Evolutionary conservation across 2,329 filamentous ascomycete genomes (phyloP).

Genomic region (Fonsecaea nubica): DNA sequence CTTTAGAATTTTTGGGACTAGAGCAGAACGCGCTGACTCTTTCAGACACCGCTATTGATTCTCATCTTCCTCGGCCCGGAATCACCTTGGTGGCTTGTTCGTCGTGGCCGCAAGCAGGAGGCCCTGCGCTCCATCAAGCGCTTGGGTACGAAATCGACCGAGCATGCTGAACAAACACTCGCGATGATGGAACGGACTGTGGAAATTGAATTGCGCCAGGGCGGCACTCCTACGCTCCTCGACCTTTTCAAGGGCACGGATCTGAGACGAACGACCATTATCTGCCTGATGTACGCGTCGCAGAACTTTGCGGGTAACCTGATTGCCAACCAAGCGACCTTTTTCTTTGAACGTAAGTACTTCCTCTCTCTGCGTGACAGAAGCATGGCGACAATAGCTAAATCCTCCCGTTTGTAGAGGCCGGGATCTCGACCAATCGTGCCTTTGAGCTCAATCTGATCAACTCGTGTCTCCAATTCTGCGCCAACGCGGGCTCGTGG

Average conservation of each 20-base stretch:
- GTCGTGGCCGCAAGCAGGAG: conserved; percentile 54
- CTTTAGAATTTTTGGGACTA: not conserved
- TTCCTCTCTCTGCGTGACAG: conserved; percentile 16
- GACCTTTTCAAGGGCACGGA: conserved; percentile 47
- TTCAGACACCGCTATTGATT: conserved; percentile 58
- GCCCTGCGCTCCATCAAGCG: conserved; percentile 58
- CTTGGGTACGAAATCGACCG: conserved; percentile 52
- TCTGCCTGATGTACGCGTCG: conserved; percentile 44
- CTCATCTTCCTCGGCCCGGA: conserved; percentile 60
- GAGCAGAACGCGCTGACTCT: conserved; percentile 10
- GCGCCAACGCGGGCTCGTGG: conserved; percentile 72
- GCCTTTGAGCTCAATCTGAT: conserved; percentile 69
- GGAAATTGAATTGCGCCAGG: conserved; percentile 44
- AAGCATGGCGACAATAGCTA: conserved; percentile 28
- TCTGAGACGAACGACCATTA: conserved; percentile 44
- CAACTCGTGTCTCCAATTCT: conserved; percentile 66
- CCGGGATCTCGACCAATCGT: conserved; percentile 61
- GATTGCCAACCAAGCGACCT: conserved; percentile 68
- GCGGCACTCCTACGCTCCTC: conserved; percentile 40
- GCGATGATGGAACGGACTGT: conserved; percentile 47
- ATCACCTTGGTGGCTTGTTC: conserved; percentile 62
- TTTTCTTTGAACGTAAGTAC: conserved; percentile 58
- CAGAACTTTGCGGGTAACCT: conserved; percentile 65
- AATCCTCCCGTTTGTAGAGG: conserved; percentile 57
- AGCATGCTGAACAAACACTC: conserved; percentile 46